Conservation (phyloP, 352 stramenopile species). For the Elongisporangium prolatum region DNA sequence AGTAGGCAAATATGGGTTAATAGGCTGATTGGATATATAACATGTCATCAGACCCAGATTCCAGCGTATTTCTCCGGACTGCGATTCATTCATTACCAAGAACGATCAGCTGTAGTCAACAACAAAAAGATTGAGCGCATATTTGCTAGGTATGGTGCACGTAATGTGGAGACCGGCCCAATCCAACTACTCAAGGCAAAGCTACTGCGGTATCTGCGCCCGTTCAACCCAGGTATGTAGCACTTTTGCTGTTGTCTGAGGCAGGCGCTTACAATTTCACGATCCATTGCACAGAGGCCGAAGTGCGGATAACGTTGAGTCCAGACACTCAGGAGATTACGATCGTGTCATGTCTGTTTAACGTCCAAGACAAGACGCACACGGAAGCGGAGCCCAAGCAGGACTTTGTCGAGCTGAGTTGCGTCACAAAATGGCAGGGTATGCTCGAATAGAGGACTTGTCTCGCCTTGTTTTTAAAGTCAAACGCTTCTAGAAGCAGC, state of each 20-base stretch:
- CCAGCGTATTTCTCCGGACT: conserved; percentile 65
- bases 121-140: conserved; percentile 45
- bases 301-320: conserved; percentile 60
- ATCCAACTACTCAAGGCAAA: conserved; percentile 83
- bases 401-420: conserved; percentile 37
- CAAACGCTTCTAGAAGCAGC: background rate
- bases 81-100: conserved; percentile 73
- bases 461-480: background rate
- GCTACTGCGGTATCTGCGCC: conserved; percentile 66
- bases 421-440: conserved; percentile 63
- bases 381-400: conserved; percentile 3
- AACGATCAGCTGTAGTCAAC: conserved; percentile 42
- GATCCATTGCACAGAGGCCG: conserved; percentile 25
- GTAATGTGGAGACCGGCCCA: conserved; percentile 71
- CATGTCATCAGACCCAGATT: conserved; percentile 34
- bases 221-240: conserved; percentile 56
- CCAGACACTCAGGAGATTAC: conserved; percentile 30
- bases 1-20: too few relatives aligned
- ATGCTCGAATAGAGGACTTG: conserved; percentile 41
- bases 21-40: background rate
- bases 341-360: conserved; percentile 50
- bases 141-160: conserved; percentile 84
- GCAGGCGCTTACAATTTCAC: too few relatives aligned
- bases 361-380: conserved; percentile 9
- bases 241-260: background rate